These are phyloP conservation scores for Populus simonii DNA, from an alignment of 345 rosid genomes.

Conservation along the genomic window DNA sequence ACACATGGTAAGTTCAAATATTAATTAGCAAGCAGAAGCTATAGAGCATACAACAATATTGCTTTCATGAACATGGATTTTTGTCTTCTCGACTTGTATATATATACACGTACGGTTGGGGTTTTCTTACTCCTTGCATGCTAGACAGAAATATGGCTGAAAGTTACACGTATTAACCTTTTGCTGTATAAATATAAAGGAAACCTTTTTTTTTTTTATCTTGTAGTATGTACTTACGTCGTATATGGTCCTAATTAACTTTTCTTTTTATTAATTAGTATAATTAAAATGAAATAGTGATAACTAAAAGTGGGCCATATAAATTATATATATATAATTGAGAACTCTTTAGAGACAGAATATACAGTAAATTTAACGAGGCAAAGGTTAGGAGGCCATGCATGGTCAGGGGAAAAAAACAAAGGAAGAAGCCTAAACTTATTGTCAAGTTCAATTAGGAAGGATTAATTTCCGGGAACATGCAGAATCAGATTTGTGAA, in stretches of 20 bases:
- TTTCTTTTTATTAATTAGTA: background rate
- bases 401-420: background rate
- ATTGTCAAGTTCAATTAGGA: background rate
- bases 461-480: background rate
- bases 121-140: background rate
- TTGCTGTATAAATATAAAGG: background rate
- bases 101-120: background rate
- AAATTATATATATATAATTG: no score
- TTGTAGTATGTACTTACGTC: background rate
- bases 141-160: background rate
- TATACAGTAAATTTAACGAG: background rate
- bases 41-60: background rate
- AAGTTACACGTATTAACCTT: background rate
- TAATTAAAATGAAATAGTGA: background rate
- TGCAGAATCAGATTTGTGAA: background rate
- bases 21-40: background rate
- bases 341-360: no score
- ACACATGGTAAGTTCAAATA: background rate
- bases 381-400: background rate
- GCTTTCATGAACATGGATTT: slow-evolving; percentile 19
- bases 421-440: background rate
- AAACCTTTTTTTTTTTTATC: background rate
- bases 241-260: background rate
- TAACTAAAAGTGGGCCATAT: background rate
- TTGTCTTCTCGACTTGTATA: background rate